A percentile compares a stretch with the other conserved stretches of the same genome.
Conservation (phyloP, 2,329 filamentous ascomycete species). For the Phialophora chinensis region DNA sequence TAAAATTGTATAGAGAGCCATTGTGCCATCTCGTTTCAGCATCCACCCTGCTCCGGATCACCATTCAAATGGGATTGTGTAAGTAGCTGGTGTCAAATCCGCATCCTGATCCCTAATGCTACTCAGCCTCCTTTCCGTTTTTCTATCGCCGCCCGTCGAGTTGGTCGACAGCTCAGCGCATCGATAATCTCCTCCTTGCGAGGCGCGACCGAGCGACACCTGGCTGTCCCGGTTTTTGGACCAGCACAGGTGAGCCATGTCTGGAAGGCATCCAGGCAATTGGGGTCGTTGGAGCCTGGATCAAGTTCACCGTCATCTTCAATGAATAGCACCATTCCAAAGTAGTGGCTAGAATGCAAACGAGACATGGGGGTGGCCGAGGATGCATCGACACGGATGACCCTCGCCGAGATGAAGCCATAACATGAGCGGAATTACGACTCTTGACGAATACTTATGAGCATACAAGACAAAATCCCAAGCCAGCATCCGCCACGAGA, state of each 20-base stretch:
- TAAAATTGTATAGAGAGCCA: no score
- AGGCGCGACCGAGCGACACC: constrained; percentile 23
- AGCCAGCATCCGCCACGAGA: no score
- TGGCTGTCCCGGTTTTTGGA: constrained; percentile 35
- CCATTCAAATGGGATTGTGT: no score
- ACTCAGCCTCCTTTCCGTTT: no score
- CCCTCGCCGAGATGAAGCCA: constrained; percentile 21
- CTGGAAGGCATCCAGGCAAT: constrained; percentile 25
- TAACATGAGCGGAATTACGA: neutral
- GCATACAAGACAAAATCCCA: neutral
- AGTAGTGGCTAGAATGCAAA: constrained; percentile 37
- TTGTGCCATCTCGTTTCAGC: no score
- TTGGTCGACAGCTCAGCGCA: neutral
- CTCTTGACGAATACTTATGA: constrained; percentile 3
- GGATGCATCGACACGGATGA: constrained; percentile 49
- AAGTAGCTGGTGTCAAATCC: no score
- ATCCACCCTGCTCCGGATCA: no score
- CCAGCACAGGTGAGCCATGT: constrained; percentile 26
- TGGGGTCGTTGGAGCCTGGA: constrained; percentile 32
- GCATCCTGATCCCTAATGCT: no score
- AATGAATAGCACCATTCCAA: constrained; percentile 35
- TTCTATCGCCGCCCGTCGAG: no score
- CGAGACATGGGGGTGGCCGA: constrained; percentile 70
- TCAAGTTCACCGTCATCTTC: constrained; percentile 30
- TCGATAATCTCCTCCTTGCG: constrained; percentile 26